Evolutionary conservation across 352 stramenopile species (phyloP).

Genomic region (Pythium aquatile): DNA sequence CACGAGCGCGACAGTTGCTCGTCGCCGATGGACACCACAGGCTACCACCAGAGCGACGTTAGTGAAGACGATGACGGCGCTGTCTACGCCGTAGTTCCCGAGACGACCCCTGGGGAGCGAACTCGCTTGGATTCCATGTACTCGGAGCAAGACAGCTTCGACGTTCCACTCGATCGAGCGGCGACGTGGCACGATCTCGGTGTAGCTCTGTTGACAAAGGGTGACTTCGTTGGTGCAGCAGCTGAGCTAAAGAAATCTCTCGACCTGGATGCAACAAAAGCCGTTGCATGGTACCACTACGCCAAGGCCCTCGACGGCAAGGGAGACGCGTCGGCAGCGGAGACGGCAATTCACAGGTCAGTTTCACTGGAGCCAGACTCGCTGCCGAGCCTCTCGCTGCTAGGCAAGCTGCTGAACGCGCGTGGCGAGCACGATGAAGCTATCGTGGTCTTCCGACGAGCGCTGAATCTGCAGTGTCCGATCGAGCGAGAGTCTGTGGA

Average conservation of each 20-base stretch:
- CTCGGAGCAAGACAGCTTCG: constrained; percentile 28
- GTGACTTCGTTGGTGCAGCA: constrained; percentile 39
- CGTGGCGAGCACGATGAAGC: constrained; percentile 69
- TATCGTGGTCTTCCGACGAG: constrained; percentile 59
- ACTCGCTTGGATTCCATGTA: constrained; percentile 14
- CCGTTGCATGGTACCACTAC: constrained; percentile 50
- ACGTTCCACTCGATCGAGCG: constrained; percentile 45
- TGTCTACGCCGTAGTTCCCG: constrained; percentile 20
- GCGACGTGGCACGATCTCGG: constrained; percentile 53
- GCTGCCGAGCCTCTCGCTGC: constrained; percentile 52
- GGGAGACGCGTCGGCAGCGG: constrained; percentile 37
- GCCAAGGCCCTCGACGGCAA: constrained; percentile 60
- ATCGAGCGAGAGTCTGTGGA: constrained; percentile 9
- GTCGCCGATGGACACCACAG: constrained; percentile 2
- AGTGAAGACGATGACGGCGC: constrained; percentile 1
- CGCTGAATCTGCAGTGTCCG: constrained; percentile 57
- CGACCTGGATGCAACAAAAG: constrained; percentile 36
- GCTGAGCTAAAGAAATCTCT: constrained; percentile 45
- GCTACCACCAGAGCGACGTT: background rate
- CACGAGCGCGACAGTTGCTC: constrained; percentile 12
- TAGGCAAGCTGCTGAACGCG: constrained; percentile 61
- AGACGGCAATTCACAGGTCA: constrained; percentile 50
- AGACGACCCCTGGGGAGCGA: constrained; percentile 22
- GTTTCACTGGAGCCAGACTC: constrained; percentile 45
- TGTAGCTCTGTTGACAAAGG: constrained; percentile 42